Base-by-base conservation (phyloP, 495 filamentous ascomycete species). In the Chlorociboria aeruginascens region DNA sequence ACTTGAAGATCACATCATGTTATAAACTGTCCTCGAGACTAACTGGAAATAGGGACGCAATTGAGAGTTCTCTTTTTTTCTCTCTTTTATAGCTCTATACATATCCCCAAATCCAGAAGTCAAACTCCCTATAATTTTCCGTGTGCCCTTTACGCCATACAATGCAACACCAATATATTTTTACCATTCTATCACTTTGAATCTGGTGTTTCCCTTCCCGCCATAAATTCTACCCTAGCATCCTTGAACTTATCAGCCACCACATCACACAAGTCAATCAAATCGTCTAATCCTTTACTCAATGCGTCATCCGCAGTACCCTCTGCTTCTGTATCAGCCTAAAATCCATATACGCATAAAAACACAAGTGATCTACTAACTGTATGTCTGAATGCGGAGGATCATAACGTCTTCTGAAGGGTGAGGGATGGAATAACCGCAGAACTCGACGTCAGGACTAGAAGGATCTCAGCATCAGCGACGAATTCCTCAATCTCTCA, bases 351-450 rank as follows among this genome's bases (percentile, higher is more conserved):
- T 25, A 25, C 20, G 20, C 20, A 25, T 25, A 25, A 25, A 25
- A 4, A 1, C 20, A 25, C 20, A 25, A 25, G 20, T 25, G 4
- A 25, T 25, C 51, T n/a, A 49, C 56, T 53, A 16, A 95, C 92
- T 86, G 54, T 85, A 95, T 45, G 90, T 98, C 66, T 98, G 92
- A 53, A 98, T 96, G 46, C 92, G 78, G 29, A 98, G 66, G 61
- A 96, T 93, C 92, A 98, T 95, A 66, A 93, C 89, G 10, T 79
- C 66, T 60, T 98, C 92, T 13, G 89, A 94, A 32, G 93, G 92
- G 69, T 98, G 92, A 8, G 92, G 92, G 45, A 98, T 97, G 3
- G 92, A 88, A 62, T 98, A 97, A 37, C 89, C 92, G 68, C 93
- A 97, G 67, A 98, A 92, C 59, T 98, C 92, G 32, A 98, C 92